phyloP scores from a whole-genome alignment of 2,329 filamentous ascomycete genomes.

The Penicillium nordicum region DNA sequence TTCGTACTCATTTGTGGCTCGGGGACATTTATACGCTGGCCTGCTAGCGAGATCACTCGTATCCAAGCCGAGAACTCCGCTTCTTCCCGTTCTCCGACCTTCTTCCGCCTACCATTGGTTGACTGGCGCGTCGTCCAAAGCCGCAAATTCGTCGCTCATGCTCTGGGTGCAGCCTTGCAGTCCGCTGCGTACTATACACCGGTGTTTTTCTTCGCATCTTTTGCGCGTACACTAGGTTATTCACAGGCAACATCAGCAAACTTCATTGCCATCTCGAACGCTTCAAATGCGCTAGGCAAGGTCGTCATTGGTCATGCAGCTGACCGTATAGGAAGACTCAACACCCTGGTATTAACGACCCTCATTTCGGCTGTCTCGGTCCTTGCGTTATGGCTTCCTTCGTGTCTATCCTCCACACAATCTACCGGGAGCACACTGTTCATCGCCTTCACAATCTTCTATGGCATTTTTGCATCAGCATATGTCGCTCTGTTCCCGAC shows the following conservation, averaged over 20 bases:
- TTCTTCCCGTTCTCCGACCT: conserved; percentile 10
- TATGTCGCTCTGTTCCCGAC: conserved; percentile 43
- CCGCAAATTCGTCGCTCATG: conserved; percentile 37
- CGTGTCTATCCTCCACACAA: conserved; percentile 11
- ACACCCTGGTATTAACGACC: conserved; percentile 36
- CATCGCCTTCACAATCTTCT: conserved; percentile 32
- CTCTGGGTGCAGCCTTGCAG: conserved; percentile 35
- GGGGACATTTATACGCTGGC: conserved; percentile 28
- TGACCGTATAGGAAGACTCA: conserved; percentile 39
- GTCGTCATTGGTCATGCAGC: conserved; percentile 39
- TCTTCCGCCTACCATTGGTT: conserved; percentile 30
- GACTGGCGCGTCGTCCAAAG: conserved; percentile 35
- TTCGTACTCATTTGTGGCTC: conserved; percentile 28
- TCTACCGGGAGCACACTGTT: conserved; percentile 23
- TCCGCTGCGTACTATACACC: conserved; percentile 41
- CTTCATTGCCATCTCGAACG: conserved; percentile 42
- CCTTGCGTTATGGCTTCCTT: conserved; percentile 26
- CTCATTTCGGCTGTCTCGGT: conserved; percentile 29
- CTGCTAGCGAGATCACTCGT: conserved; percentile 16
- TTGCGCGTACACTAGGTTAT: conserved; percentile 40
- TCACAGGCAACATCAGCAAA: conserved; percentile 35
- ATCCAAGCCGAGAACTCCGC: conserved; percentile 20
- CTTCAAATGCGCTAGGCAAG: conserved; percentile 39
- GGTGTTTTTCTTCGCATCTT: conserved; percentile 40
- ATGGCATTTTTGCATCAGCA: conserved; percentile 39